Conservation (phyloP, 1,284 basidiomycete species). For the Inonotus obliquus region DNA sequence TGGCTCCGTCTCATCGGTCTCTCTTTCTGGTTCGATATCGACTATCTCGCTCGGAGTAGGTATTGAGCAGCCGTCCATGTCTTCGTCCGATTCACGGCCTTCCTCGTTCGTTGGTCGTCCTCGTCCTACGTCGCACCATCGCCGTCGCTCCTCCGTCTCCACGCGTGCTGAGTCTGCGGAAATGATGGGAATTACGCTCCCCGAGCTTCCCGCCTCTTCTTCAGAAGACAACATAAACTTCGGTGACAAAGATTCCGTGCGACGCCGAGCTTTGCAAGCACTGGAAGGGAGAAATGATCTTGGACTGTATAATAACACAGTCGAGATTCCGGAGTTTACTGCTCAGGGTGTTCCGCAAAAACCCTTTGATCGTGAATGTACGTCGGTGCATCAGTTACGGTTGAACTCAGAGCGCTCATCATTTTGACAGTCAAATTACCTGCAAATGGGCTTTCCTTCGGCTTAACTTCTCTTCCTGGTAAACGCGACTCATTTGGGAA, state of each 20-base stretch:
- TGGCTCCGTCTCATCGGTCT: conserved; percentile 36
- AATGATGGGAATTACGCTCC: conserved; percentile 72
- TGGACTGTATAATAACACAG: conserved; percentile 52
- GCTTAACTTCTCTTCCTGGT: conserved; percentile 39
- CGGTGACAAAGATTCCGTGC: conserved; percentile 71
- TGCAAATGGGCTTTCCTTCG: conserved; percentile 52
- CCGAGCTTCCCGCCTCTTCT: conserved; percentile 49
- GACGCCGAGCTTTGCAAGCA: conserved; percentile 71
- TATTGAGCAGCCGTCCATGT: conserved; percentile 31
- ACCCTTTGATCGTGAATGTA: conserved; percentile 56
- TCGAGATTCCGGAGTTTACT: conserved; percentile 74
- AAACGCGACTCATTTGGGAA: conserved; percentile 79
- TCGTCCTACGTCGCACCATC: conserved; percentile 73
- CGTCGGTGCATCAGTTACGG: not conserved
- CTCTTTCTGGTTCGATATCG: conserved; percentile 39
- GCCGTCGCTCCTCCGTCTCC: conserved; percentile 77
- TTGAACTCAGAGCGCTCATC: not conserved
- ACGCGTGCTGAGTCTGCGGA: conserved; percentile 79
- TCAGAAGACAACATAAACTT: conserved; percentile 63
- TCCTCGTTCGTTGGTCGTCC: conserved; percentile 31
- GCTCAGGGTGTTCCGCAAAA: conserved; percentile 49
- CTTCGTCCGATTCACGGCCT: conserved; percentile 28
- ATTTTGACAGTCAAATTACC: conserved; percentile 2
- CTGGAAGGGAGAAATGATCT: conserved; percentile 71
- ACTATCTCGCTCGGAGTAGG: conserved; percentile 25